phyloP scores from a whole-genome alignment of 768 basidiomycete genomes.

The Hypholoma fasciculare region DNA sequence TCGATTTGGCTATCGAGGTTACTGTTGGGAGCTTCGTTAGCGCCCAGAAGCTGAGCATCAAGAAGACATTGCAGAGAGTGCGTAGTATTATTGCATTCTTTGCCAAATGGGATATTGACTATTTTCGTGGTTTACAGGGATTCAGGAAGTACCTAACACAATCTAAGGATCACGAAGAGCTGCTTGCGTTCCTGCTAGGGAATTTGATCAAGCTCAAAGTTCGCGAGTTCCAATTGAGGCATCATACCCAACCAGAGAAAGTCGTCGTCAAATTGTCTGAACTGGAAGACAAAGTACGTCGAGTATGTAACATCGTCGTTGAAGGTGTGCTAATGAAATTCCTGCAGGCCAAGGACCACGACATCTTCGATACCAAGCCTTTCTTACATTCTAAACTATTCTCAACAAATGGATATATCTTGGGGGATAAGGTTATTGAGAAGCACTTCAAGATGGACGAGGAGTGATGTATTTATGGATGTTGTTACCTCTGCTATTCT shows the following conservation, averaged over 20 bases:
- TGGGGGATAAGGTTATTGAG: slow-evolving; percentile 66
- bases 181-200: slow-evolving; percentile 92
- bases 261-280: slow-evolving; percentile 78
- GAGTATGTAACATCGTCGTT: neutral
- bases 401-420: slow-evolving; percentile 82
- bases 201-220: slow-evolving; percentile 92
- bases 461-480: slow-evolving; percentile 8
- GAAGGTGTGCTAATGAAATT: neutral
- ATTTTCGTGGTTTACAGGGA: slow-evolving; percentile 48
- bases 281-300: slow-evolving; percentile 81
- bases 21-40: slow-evolving; percentile 93
- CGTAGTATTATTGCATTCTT: slow-evolving; percentile 24
- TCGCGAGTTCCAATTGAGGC: slow-evolving; percentile 77
- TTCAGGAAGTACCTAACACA: slow-evolving; percentile 98
- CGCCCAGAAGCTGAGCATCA: slow-evolving; percentile 98
- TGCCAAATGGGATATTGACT: slow-evolving; percentile 1
- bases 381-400: slow-evolving; percentile 90
- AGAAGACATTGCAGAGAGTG: slow-evolving; percentile 95
- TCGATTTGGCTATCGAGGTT: slow-evolving; percentile 96
- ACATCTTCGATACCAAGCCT: slow-evolving; percentile 87
- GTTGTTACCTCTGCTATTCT: slow-evolving; percentile 19
- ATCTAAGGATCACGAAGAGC: slow-evolving; percentile 93
- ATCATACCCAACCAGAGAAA: slow-evolving; percentile 73
- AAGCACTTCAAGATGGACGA: slow-evolving; percentile 63
- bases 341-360: slow-evolving; percentile 88